Evolutionary conservation across 768 basidiomycete species (phyloP).

Genomic region (Zangia roseola): DNA sequence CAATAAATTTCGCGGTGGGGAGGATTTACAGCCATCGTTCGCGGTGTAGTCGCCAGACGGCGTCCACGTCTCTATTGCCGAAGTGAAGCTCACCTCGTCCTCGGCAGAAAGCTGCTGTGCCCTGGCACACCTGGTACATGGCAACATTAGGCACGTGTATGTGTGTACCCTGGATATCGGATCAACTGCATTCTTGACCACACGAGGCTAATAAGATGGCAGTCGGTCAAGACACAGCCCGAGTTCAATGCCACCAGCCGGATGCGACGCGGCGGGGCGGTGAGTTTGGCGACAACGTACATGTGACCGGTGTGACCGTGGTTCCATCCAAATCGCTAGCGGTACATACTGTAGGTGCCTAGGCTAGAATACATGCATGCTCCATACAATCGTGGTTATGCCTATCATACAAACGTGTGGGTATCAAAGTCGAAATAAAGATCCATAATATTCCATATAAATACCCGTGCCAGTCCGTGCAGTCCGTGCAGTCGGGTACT

Average conservation of each 20-base stretch:
- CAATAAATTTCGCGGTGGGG: constrained; percentile 14
- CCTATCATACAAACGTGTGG: constrained; percentile 18
- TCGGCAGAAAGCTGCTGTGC: constrained; percentile 15
- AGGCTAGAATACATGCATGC: constrained; percentile 8
- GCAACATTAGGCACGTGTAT: constrained; percentile 15
- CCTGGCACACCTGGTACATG: constrained; percentile 11
- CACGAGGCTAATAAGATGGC: constrained; percentile 11
- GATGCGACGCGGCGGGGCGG: constrained; percentile 2
- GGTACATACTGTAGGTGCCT: too few relatives aligned
- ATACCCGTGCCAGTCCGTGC: constrained; percentile 1
- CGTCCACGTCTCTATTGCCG: constrained; percentile 15
- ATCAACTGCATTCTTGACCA: constrained; percentile 12
- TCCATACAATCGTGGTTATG: constrained; percentile 7
- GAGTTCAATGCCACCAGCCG: not conserved
- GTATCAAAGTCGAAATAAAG: constrained; percentile 11
- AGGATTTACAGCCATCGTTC: constrained; percentile 6
- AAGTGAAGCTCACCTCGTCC: constrained; percentile 10
- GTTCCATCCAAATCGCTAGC: not conserved
- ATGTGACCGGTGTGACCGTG: too few relatives aligned
- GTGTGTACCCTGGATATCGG: constrained; percentile 3
- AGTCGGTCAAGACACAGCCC: not conserved
- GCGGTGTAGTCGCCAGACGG: constrained; percentile 10
- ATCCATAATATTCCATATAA: constrained; percentile 7
- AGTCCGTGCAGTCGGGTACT: not conserved
- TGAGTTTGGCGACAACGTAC: too few relatives aligned